Percentiles rank a stretch among this genome's conserved stretches.
phyloP scores from a whole-genome alignment of 306 rosid genomes.

The Medicago truncatula region MtrunA17r5.0-ANR NC_053048.1:48255501-48256000 shows the following conservation, averaged over 20 bases:
- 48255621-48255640: constrained; percentile 83
- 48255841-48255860: no score
- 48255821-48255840: no score
- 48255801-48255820: no score
- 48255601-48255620: background rate
- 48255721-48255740: constrained; percentile 79
- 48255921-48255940: background rate
- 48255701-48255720: constrained; percentile 95
- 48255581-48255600: no score
- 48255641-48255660: constrained; percentile 89
- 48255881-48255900: no score
- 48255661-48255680: constrained; percentile 98
- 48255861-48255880: no score
- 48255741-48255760: constrained; percentile 88
- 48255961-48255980: background rate
- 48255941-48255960: background rate
- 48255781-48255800: no score
- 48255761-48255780: constrained; percentile 56
- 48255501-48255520: constrained; percentile 61
- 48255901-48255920: no score
- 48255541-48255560: background rate
- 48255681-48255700: constrained; percentile 89
- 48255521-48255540: constrained; percentile 64
- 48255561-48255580: no score
- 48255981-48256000: constrained; percentile 78